Conservation (phyloP, 106 monocot genomes). For the Phalaenopsis aphrodite region DNA sequence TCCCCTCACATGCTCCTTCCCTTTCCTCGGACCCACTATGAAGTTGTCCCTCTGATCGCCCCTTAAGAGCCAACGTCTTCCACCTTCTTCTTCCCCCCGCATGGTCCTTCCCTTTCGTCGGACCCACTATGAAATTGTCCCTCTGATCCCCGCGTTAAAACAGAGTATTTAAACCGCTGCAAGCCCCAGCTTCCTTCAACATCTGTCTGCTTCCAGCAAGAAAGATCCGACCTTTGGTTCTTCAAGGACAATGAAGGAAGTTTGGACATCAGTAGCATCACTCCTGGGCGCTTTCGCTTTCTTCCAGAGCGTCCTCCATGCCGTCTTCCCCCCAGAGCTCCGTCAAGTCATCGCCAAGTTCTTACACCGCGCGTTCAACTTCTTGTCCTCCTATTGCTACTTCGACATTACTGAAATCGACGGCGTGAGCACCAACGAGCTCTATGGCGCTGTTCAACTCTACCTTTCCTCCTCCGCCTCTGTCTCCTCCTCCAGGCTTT, state of each 20-base stretch:
- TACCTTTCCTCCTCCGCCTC: conserved; percentile 66
- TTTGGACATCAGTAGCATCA: conserved; percentile 53
- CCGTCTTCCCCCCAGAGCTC: conserved; percentile 55
- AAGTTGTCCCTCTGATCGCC: too few species aligned
- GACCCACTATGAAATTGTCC: too few species aligned
- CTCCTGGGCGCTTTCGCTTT: conserved; percentile 63
- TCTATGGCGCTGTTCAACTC: conserved; percentile 80
- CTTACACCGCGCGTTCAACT: conserved; percentile 25
- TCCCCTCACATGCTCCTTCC: not conserved
- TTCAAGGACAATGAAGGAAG: conserved; percentile 41
- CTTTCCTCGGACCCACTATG: not conserved
- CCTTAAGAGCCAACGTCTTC: too few species aligned
- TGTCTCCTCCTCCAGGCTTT: conserved; percentile 36
- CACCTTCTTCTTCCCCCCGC: too few species aligned
- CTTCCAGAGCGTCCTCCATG: conserved; percentile 46
- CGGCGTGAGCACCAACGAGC: conserved; percentile 85
- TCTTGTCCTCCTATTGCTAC: conserved; percentile 74
- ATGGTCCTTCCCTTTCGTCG: too few species aligned
- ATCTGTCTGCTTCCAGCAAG: not conserved
- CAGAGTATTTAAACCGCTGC: not conserved
- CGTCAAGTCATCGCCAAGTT: conserved; percentile 29
- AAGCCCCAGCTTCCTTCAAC: not conserved
- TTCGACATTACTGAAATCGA: conserved; percentile 80
- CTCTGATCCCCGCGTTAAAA: conserved; percentile 1
- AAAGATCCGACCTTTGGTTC: not conserved